Evolutionary conservation across 73 alveolate genomes (phyloP).

Genomic region (Blepharisma stoltei): DNA sequence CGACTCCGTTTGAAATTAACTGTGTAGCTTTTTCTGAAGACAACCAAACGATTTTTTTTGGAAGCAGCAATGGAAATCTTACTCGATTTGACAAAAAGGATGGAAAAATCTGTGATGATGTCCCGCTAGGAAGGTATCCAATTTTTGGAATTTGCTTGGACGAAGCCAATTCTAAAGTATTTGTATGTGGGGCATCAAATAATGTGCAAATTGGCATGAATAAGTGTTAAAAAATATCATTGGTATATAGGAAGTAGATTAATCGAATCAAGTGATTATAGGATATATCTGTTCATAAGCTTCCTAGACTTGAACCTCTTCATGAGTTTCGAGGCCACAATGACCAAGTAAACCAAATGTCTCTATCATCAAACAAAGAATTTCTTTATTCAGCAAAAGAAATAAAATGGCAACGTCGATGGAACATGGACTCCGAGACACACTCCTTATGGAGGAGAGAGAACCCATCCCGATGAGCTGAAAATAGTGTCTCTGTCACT

Average conservation of each 20-base stretch:
- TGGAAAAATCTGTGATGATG: slow-evolving; percentile 3
- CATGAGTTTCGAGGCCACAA: slow-evolving; percentile 1
- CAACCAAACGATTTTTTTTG: not conserved
- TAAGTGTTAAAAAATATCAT: no score
- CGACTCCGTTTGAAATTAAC: slow-evolving; percentile 9
- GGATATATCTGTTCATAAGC: not conserved
- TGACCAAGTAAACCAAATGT: slow-evolving; percentile 5
- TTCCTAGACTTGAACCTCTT: slow-evolving; percentile 15
- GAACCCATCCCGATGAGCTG: no score
- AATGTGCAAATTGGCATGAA: no score
- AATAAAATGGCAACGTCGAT: no score
- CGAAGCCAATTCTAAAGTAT: not conserved
- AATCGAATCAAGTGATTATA: no score
- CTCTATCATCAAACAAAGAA: not conserved
- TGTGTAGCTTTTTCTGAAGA: slow-evolving; percentile 14
- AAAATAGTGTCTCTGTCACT: no score
- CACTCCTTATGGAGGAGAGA: no score
- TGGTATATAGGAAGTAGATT: no score
- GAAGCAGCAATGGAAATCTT: slow-evolving; percentile 8
- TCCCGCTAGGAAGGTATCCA: not conserved
- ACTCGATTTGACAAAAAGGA: slow-evolving; percentile 14
- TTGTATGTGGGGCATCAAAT: slow-evolving; percentile 2
- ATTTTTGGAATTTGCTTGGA: not conserved
- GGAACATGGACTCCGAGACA: no score
- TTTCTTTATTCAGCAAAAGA: not conserved